Conservation (phyloP, 2,329 filamentous ascomycete genomes). For the Trichophyton schoenleinii region DNA sequence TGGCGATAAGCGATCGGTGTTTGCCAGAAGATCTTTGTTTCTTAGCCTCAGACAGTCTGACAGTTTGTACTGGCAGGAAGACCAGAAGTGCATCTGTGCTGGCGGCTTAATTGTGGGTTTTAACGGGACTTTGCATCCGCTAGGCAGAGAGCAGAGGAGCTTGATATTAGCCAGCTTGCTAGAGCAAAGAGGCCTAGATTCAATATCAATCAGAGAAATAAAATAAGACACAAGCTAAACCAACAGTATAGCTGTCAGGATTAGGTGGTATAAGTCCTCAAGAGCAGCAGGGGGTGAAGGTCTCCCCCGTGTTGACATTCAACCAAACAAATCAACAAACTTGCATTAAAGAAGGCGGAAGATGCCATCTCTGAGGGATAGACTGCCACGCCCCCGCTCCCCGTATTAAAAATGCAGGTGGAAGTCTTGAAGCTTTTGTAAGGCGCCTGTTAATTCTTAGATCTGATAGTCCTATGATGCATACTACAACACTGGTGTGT, state of each 20-base stretch:
- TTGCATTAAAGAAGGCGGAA: not conserved
- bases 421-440: not conserved
- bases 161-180: not conserved
- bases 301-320: not conserved
- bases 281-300: not conserved
- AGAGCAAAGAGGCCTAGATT: not conserved
- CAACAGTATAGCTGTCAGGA: not conserved
- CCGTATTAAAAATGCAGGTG: not conserved
- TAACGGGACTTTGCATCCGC: conserved; percentile 10
- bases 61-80: not conserved
- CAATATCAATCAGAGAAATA: no score
- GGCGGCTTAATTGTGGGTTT: not conserved
- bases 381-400: no score
- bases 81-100: not conserved
- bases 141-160: conserved; percentile 3
- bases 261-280: not conserved
- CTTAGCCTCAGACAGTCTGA: conserved; percentile 3
- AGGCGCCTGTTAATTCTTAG: not conserved
- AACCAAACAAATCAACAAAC: not conserved
- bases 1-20: conserved; percentile 4
- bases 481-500: not conserved
- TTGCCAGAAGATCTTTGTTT: conserved; percentile 5
- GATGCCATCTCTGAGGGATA: not conserved
- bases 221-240: not conserved
- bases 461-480: not conserved